Evolutionary conservation across 768 basidiomycete species (phyloP), one percentile per base, ranked within the genome.

Genomic region (Pleurotus ostreatus): DNA sequence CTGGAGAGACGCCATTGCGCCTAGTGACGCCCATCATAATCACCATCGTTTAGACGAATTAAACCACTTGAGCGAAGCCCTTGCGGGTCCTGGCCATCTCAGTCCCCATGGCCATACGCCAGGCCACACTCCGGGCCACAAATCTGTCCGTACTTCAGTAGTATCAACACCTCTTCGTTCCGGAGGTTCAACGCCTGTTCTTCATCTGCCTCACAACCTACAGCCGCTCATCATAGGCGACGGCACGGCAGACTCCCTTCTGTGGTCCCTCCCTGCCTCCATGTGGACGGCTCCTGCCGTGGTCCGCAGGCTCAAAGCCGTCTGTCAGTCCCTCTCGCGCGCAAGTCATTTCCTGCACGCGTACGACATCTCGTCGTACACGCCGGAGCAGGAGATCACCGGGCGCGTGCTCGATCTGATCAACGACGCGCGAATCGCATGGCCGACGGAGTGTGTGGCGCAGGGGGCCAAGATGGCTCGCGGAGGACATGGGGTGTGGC

Each of bases 171-270:
- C 54, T 16, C 25, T 46, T 2, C 46, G 51, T 13, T 53, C 51
- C 2, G 51, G 51, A 5, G 57, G 47, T 7, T 16, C 26, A n/a
- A 57, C 60, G 45, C 60, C 63, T 44, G 60, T 63, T 34, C 56
- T 67, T 25, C 59, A 63, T 3, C 61, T 65, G 5, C 68, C 67
- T 7, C 59, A 67, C n/a, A 64, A 67, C 38, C 70, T 77, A 18
- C 88, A 92, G 58, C 86, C 88, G 1, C 72, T 92, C 55, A 83
- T 92, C 57, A 86, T 92, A 48, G 89, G 89, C 5, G 89, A 92
- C 67, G 83, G 81, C 47, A 76, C 78, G 20, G 79, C 74, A 57
- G 86, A 90, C 60, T 82, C 85, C 9, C 74, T 83, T 47, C 74
- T 83, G 8, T 88, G 87, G 86, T 78, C 82, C 0, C 62, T 71